A percentile compares a stretch with the other conserved stretches of the same genome.
Conservation (phyloP, 352 stramenopile genomes). For the Paralagenidium karlingii region DNA sequence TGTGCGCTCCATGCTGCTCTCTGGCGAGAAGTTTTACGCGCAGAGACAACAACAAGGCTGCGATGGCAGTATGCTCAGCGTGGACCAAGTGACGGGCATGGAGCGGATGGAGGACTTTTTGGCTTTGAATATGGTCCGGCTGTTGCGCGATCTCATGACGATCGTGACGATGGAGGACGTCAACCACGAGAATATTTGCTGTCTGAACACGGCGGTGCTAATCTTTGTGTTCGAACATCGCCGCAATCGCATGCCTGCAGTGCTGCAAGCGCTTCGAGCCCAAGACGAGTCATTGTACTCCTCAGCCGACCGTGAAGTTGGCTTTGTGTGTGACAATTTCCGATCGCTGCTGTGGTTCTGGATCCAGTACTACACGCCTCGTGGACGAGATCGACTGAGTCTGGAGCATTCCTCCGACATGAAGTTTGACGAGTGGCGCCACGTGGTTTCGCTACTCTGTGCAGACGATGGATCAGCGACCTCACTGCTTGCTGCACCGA, state of each 20-base stretch:
- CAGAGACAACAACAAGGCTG: too few relatives aligned
- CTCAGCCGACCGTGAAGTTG: slow-evolving; percentile 28
- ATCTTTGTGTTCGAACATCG: slow-evolving; percentile 91
- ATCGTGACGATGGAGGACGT: slow-evolving; percentile 92
- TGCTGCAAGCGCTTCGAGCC: slow-evolving; percentile 54
- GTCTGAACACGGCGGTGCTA: slow-evolving; percentile 93
- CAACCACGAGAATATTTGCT: slow-evolving; percentile 98
- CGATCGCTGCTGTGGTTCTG: slow-evolving; percentile 91
- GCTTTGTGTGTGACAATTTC: slow-evolving; percentile 84
- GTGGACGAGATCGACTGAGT: slow-evolving; percentile 86
- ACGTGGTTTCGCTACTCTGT: slow-evolving; percentile 84
- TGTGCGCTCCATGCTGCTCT: slow-evolving; percentile 86
- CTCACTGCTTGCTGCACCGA: slow-evolving; percentile 49
- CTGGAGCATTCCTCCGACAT: slow-evolving; percentile 94
- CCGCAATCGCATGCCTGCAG: slow-evolving; percentile 54
- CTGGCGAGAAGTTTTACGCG: slow-evolving; percentile 63
- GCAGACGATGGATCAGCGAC: slow-evolving; percentile 86
- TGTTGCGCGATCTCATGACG: slow-evolving; percentile 91
- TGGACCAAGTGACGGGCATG: slow-evolving; percentile 45
- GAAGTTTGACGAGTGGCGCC: slow-evolving; percentile 88
- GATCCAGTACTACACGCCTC: slow-evolving; percentile 92
- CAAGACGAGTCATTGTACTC: too few relatives aligned
- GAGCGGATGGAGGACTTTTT: slow-evolving; percentile 83
- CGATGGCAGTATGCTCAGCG: slow-evolving; percentile 20
- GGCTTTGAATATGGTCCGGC: slow-evolving; percentile 68